A percentile compares a stretch with the other conserved stretches of the same genome.
These are phyloP conservation scores for Bryum argenteum DNA, from an alignment of 225 moss, liverwort and hornwort species.

Conservation along the genomic window DNA sequence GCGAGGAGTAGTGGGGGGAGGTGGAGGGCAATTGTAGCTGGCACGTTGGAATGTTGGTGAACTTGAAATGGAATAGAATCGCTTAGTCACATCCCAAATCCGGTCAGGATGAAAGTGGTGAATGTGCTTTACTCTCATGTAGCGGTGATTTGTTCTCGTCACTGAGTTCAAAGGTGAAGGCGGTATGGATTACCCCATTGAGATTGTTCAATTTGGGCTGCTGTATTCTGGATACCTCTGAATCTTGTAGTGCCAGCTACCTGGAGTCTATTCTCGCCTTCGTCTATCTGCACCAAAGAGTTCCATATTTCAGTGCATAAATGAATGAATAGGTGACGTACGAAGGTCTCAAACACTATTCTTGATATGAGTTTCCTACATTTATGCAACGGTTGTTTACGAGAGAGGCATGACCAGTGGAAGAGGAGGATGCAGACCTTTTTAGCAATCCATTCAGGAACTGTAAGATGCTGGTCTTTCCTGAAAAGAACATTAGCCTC, in stretches of 20 bases:
- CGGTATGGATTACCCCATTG: no score
- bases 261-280: constrained; percentile 88
- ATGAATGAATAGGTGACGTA: no score
- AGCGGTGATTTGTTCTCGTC: no score
- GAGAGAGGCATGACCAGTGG: no score
- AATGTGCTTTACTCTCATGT: no score
- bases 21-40: constrained; percentile 30
- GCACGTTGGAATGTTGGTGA: constrained; percentile 31
- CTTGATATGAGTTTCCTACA: no score
- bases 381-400: no score
- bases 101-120: background rate
- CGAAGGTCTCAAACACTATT: no score
- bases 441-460: constrained; percentile 58
- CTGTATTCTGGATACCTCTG: constrained; percentile 21
- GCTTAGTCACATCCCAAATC: constrained; percentile 13
- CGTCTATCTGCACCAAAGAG: constrained; percentile 59
- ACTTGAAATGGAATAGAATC: constrained; percentile 15
- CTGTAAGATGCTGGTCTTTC: constrained; percentile 51
- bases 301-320: background rate
- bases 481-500: constrained; percentile 66
- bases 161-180: no score
- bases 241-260: constrained; percentile 99
- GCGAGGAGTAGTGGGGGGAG: constrained; percentile 32
- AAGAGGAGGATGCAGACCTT: constrained; percentile 48
- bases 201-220: no score